Evolutionary conservation across 139 green algal species (phyloP), one percentile per base, ranked within the genome.

Genomic region (Asterochloris erici): DNA sequence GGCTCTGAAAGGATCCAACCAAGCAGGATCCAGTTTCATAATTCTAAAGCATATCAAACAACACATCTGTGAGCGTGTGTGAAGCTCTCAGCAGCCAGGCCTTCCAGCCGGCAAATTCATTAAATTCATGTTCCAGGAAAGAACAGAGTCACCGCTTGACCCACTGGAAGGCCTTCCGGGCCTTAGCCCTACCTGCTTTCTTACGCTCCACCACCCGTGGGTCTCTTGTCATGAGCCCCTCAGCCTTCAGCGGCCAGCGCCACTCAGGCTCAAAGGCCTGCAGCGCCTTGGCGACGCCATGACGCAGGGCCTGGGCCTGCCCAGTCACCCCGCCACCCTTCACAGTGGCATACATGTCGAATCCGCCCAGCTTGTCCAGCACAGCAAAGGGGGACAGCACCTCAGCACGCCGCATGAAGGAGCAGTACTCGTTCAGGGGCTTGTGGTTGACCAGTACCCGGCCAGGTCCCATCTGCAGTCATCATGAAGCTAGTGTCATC

Each of bases 131-230:
- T 54, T 14, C 61, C 73, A 78, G 61, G 73, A 1, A 14, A 79
- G 17, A 1, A 66, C 27, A 64, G 26, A 68, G 16, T 91, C 74
- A 98, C 12, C 95, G 90, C 89, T 98, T 97, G 63, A 98, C 93
- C 91, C 93, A 98, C 61, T 93, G 84, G 87, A 95, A 97, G n/a
- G 88, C 89, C 85, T 95, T 96, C 38, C 93, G 86, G 24, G 94
- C 95, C 85, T 97, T 96, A 12, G 83, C 86, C 64, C 85, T 86
- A 26, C 94, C 96, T 21, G 96, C 92, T 90, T 99, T 99, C 91
- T 99, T 99, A 11, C 95, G 82, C 87, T 99, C 96, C 74, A 99
- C 96, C 19, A 94, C 85, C 9, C 96, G 89, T 14, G 93, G 68
- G 85, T 99, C 96, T 4, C 92, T 87, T 11, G 87, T 94, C 27